Evolutionary conservation across 192 early-diverging fungal species (phyloP), one percentile per base, ranked within the genome.

Genomic region (Entomortierella parvispora): DNA sequence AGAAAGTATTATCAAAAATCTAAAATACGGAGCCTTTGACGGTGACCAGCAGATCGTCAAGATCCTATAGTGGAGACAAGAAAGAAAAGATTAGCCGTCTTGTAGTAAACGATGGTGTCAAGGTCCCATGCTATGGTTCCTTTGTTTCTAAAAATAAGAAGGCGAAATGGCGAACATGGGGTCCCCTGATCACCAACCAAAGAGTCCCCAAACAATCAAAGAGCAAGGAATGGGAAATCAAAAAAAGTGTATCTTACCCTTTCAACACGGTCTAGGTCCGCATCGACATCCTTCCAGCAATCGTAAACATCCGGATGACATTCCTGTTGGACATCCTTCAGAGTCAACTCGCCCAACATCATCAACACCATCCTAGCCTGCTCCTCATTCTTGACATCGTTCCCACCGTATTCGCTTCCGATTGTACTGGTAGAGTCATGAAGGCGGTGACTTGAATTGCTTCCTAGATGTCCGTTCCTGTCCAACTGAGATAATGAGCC

Each of bases 241-340:
- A 11, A 3, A 34, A 52, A 22, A 55, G 14, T 3, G 33, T 2
- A 14, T 45, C 74, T 49, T 59, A 77, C 74, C 61, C 66, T 14
- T 46, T 77, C 74, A 8, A 77, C 74, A 8, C 74, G 58, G 52
- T 77, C 74, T 31, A 77, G 55, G 47, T 77, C 65, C 1, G 65
- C 74, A 63, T 77, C 74, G 20, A 77, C 65, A 47, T 77, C 61
- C 55, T 77, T 77, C 74, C 74, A 77, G 14, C 74, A 77, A 1
- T 77, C 74, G 42, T 77, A 77, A 15, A 77, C 74, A 8, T 77
- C 74, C 23, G 74, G 74, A 47, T 77, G 74, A 53, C 74, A 77
- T 14, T 77, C 74, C 23, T 68, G 52, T 25, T 68, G 74, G 6
- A 77, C 74, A 59, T 77, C 74, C 52, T 68, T 77, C 10, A 77